Base-by-base conservation (phyloP, 108 stramenopile species). In the Seminavis robusta region DNA sequence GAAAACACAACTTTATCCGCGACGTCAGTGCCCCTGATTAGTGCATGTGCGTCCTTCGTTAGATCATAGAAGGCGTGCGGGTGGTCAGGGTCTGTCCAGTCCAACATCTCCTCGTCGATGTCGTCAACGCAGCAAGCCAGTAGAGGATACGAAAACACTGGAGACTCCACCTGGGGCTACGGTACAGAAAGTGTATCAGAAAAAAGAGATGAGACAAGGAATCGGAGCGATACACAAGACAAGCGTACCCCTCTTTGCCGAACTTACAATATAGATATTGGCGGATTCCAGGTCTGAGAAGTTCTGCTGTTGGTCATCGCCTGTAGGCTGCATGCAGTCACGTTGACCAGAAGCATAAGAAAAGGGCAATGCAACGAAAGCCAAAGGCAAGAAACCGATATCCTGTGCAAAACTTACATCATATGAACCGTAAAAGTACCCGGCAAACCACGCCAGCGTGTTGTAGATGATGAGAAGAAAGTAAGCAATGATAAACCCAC, bases 61-160 rank as follows among this genome's bases (percentile, higher is more conserved):
- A 92, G 47, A 61, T 92, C 83, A 47, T 92, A 89, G 56, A 61
- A 85, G 7, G 54, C 52, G 50, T 76, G 75, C 3, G 79, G 68
- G n/a, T 73, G 55, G 24, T 77, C 79, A n/a, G 83, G 79, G 55
- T 92, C 91, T 25, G 28, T 77, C 85, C 85, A 92, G 49, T 83
- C 86, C 48, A 81, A 77, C 11, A 92, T 64, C 27, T 73, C 74
- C 27, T 71, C 47, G 24, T 78, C 85, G 36, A 92, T 69, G 16
- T 55, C 57, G 50, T 87, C 79, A 33, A 71, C 57, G 38, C 78
- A 61, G 46, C 81, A 81, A 24, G 91, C 85, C 33, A 92, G 63
- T 40, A 92, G 46, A 1, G 91, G 91, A 57, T 86, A 83, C 0
- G 91, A 61, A 52, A 81, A 89, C 9, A 69, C 48, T 1, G 54